Evolutionary conservation across 371 early-diverging fungal genomes (phyloP).

Genomic region (Mucor racemosus): DNA sequence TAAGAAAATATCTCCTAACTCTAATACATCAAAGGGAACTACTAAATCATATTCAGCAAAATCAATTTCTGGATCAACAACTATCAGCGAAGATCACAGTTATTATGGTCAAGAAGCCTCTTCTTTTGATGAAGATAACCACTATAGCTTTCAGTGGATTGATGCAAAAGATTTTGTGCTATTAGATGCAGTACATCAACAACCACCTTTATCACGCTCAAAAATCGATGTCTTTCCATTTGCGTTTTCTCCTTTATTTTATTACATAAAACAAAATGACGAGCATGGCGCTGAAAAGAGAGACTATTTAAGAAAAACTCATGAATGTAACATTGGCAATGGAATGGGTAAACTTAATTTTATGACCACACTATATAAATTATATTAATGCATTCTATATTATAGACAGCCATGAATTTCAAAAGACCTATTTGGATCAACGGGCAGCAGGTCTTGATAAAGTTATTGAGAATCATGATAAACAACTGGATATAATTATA

Average conservation of each 20-base stretch:
- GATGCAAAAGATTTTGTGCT: constrained; percentile 39
- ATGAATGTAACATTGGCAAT: constrained; percentile 41
- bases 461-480: constrained; percentile 22
- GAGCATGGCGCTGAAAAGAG: constrained; percentile 28
- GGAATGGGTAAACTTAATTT: constrained; percentile 34
- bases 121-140: not conserved
- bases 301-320: constrained; percentile 34
- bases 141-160: constrained; percentile 27
- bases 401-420: constrained; percentile 25
- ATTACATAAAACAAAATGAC: constrained; percentile 47
- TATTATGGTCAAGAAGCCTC: not conserved
- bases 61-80: not conserved
- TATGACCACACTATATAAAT: not conserved
- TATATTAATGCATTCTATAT: not conserved
- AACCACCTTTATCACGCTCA: constrained; percentile 14
- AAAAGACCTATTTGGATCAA: constrained; percentile 19
- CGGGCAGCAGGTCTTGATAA: constrained; percentile 20
- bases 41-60: not conserved
- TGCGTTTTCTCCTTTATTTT: constrained; percentile 56
- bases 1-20: not conserved
- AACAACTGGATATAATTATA: constrained; percentile 19
- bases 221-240: constrained; percentile 53
- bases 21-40: not conserved
- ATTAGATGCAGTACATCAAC: constrained; percentile 12
- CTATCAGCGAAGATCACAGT: not conserved